Conservation (phyloP, 306 rosid genomes). For the Quercus glauca region DNA sequence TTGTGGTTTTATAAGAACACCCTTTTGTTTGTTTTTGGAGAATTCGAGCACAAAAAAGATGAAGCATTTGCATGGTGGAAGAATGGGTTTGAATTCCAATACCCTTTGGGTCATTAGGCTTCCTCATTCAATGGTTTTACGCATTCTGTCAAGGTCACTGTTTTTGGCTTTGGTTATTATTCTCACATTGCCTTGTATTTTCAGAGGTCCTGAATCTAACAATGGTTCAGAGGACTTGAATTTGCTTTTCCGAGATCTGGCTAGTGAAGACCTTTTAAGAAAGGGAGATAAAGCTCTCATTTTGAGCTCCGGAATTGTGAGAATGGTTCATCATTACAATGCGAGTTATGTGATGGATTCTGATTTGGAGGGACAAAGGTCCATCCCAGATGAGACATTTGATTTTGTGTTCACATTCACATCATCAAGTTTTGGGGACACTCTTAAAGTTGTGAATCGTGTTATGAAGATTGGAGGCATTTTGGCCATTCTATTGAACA, state of each 20-base stretch:
- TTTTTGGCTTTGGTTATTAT: slow-evolving; percentile 56
- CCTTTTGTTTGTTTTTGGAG: slow-evolving; percentile 9
- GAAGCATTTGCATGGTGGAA: slow-evolving; percentile 26
- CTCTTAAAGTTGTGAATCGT: slow-evolving; percentile 41
- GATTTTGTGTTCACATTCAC: slow-evolving; percentile 46
- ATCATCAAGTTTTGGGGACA: slow-evolving; percentile 27
- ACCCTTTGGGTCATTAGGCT: slow-evolving; percentile 39
- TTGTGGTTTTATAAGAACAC: not conserved
- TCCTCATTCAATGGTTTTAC: slow-evolving; percentile 46
- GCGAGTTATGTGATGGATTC: slow-evolving; percentile 36
- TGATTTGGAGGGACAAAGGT: slow-evolving; percentile 33
- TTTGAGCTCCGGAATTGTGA: slow-evolving; percentile 34
- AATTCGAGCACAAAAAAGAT: slow-evolving; percentile 3
- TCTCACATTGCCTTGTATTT: slow-evolving; percentile 41
- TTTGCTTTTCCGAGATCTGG: slow-evolving; percentile 49
- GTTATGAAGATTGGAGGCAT: slow-evolving; percentile 55
- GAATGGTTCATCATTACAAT: slow-evolving; percentile 15
- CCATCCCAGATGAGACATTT: slow-evolving; percentile 38
- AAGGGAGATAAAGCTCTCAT: slow-evolving; percentile 46
- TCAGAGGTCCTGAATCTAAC: slow-evolving; percentile 23
- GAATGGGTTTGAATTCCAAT: slow-evolving; percentile 30
- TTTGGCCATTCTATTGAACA: slow-evolving; percentile 47
- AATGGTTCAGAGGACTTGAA: slow-evolving; percentile 33
- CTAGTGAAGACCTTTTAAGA: slow-evolving; percentile 45
- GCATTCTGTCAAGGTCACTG: slow-evolving; percentile 50